Percentiles rank a stretch among this genome's conserved stretches.
phyloP scores from a whole-genome alignment of 257 asterid genomes.

The Jasminum sambac region DNA sequence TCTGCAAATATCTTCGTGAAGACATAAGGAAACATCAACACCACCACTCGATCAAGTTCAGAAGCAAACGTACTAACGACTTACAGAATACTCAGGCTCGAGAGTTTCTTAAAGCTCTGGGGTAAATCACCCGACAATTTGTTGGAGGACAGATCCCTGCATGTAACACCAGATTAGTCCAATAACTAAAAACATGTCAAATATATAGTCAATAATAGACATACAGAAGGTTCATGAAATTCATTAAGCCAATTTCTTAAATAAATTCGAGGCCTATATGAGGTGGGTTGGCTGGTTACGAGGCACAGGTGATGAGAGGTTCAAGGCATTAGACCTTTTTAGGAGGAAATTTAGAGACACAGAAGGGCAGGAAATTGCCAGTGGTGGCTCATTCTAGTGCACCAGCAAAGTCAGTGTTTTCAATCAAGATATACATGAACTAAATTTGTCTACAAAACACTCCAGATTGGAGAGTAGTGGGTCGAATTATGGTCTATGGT shows the following conservation, averaged over 20 bases:
- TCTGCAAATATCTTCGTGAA: constrained; percentile 50
- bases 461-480: neutral
- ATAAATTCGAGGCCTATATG: neutral
- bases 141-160: constrained; percentile 64
- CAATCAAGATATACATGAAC: neutral
- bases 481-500: neutral
- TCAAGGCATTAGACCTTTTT: neutral
- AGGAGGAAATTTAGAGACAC: neutral
- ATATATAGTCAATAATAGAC: neutral
- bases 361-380: neutral
- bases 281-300: neutral
- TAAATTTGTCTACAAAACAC: neutral
- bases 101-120: constrained; percentile 43
- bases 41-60: constrained; percentile 10
- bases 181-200: neutral
- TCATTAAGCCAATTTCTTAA: neutral
- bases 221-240: neutral
- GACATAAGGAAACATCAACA: constrained; percentile 26
- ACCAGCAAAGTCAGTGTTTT: neutral
- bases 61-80: constrained; percentile 18
- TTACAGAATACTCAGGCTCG: constrained; percentile 46
- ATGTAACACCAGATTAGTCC: constrained; percentile 1
- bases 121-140: constrained; percentile 52
- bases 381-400: neutral
- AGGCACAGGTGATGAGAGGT: neutral